Conservation (phyloP, 2,329 filamentous ascomycete genomes). For the Verticillium longisporum region DNA sequence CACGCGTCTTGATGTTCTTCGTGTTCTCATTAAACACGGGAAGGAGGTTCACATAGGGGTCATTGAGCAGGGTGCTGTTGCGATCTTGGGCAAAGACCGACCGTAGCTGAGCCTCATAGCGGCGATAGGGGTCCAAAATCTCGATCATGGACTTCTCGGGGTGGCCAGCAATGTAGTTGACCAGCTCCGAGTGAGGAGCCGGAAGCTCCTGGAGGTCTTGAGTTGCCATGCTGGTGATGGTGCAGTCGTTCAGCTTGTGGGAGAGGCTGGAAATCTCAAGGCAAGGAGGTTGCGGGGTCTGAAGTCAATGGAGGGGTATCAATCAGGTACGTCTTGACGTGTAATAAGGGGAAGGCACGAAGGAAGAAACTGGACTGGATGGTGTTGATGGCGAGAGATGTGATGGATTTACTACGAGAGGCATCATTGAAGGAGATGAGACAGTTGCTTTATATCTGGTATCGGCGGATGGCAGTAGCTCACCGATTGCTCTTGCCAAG, state of each 20-base stretch:
- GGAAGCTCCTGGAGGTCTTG: constrained; percentile 37
- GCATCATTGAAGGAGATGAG: not conserved
- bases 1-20: constrained; percentile 51
- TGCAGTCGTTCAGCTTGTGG: not conserved
- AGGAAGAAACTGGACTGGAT: not conserved
- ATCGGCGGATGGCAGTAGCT: not conserved
- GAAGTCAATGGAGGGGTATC: not conserved
- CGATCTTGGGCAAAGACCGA: constrained; percentile 64
- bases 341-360: not conserved
- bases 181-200: constrained; percentile 35
- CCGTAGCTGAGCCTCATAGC: constrained; percentile 60
- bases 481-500: not conserved
- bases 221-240: constrained; percentile 24
- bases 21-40: constrained; percentile 58
- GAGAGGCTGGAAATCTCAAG: not conserved
- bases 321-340: not conserved
- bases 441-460: not conserved
- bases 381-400: not conserved
- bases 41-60: constrained; percentile 55
- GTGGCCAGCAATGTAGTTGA: constrained; percentile 47
- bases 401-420: not conserved
- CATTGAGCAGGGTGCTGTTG: constrained; percentile 46
- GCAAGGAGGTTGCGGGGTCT: not conserved
- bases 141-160: constrained; percentile 46
- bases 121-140: constrained; percentile 58